Evolutionary conservation across 495 filamentous ascomycete species (phyloP), one percentile per base, ranked within the genome.

Genomic region (Aspergillus leporis): DNA sequence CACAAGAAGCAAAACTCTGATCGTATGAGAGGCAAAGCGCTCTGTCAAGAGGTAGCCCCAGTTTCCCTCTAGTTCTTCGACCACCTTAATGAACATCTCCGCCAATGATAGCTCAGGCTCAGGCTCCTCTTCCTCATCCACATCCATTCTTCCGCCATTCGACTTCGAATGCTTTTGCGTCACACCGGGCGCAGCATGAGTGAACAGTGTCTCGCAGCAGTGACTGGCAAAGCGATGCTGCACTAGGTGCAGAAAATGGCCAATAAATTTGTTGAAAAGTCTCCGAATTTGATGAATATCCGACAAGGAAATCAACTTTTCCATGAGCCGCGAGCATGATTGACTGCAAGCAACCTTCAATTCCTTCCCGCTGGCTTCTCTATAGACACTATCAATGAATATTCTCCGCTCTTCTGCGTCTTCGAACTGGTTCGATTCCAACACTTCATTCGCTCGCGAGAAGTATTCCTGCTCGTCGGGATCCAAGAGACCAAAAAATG

Each of bases 221-320:
- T 98, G 94, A 53, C 90, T 91, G 4, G 94, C 94, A 68, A 98
- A 98, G 28, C 93, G 88, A 71, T 98, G 94, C 66, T 94, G 92
- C 22, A 97, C 84, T 30, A 97, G 81, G 65, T 90, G 85, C 52
- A 96, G 70, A 74, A 97, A 97, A 66, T 98, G 88, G n/a, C 90
- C 88, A 43, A 80, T 83, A 67, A 98, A 97, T 48, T 88, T 89
- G 56, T 81, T 81, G 70, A 96, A 97, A 25, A 98, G 70, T 47
- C 78, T 80, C 75, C 96, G 96, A 61, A 97, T 85, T 73, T 98
- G 95, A 31, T 74, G 76, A 46, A 87, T 81, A 51, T 86, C 87
- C 34, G 92, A 93, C 65, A 95, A 77, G 40, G 91, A 75, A 57
- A 98, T 94, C 67, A 98, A 70, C 34, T 92, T 82, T 74, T 98